Conservation (phyloP, 1,284 basidiomycete genomes). For the Ceratobasidium sp. region DNA sequence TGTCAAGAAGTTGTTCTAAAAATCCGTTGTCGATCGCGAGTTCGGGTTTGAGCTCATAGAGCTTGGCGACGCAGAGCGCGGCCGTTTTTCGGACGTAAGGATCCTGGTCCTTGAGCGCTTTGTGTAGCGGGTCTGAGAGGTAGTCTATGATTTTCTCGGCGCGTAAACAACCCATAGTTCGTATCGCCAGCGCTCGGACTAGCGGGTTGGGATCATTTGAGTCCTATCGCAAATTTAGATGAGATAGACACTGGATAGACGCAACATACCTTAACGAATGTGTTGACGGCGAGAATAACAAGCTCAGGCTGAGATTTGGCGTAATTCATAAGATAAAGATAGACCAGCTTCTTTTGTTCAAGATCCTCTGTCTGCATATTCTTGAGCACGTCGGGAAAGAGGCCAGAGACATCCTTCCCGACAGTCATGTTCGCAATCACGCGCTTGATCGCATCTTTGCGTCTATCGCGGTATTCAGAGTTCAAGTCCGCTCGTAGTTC, state of each 20-base stretch:
- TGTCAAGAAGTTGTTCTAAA: conserved; percentile 86
- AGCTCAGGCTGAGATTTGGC: conserved; percentile 98
- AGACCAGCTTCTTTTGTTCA: conserved; percentile 97
- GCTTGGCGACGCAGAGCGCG: conserved; percentile 94
- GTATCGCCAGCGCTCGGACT: conserved; percentile 94
- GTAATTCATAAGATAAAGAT: conserved; percentile 98
- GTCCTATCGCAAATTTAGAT: conserved; percentile 69
- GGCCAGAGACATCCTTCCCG: conserved; percentile 95
- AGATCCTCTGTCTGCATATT: conserved; percentile 97
- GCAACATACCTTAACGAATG: conserved; percentile 80
- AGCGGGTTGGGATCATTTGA: conserved; percentile 96
- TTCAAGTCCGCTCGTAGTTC: conserved; percentile 96
- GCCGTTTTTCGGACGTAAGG: conserved; percentile 99
- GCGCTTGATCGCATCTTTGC: conserved; percentile 98
- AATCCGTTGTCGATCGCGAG: conserved; percentile 96
- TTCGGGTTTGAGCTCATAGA: conserved; percentile 97
- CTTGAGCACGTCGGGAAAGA: conserved; percentile 98
- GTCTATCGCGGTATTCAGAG: conserved; percentile 92
- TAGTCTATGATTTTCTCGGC: conserved; percentile 99
- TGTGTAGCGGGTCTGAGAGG: conserved; percentile 92
- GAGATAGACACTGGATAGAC: not conserved
- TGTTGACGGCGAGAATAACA: conserved; percentile 98
- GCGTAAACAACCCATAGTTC: conserved; percentile 96
- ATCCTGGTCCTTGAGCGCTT: conserved; percentile 92
- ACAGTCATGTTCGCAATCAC: conserved; percentile 97